Base-by-base conservation (phyloP, 768 basidiomycete species). In the Suillus brevipes region DNA sequence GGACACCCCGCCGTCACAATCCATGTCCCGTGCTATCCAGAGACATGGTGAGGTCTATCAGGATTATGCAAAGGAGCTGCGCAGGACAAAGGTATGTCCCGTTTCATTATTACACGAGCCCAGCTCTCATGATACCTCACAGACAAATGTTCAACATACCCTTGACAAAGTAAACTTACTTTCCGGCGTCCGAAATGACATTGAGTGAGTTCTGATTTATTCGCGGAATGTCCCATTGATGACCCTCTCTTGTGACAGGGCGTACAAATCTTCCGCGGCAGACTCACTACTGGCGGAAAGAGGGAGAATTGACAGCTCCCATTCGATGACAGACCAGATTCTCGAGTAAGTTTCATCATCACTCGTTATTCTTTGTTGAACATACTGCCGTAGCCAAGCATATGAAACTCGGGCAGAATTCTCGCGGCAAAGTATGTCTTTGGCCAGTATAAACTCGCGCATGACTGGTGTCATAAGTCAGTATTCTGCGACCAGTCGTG, bases 341-440 rank as follows among this genome's bases (percentile, higher is more conserved):
- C 82, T 99, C 31, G 86, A 91, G 95, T 97, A 72, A 65, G 91
- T 76, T 57, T 38, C 50, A 50, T 63, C 50, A 2, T 61, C 20
- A 23, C 37, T 58, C 50, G 42, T 18, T 31, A 34, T 12, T 42
- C 60, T 49, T 16, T 6, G 23, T 56, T 53, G 58, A 42, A 61
- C 58, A 65, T 62, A 60, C 34, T 50, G 60, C 62, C 31, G 37
- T 62, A 98, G 95, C 52, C 97, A 99, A 87, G 97, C 97, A 36
- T 96, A 98, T 73, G 97, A 95, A 73, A 98, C 97, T 4, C 89
- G 97, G 37, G 87, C 93, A 25, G 97, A 98, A 77, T 98, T 99
- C 78, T 80, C 85, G 34, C 85, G 88, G 53, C 97, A 99, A 77
- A 83, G 95, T 38, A 76, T 83, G 13, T 87, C 90, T 25, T 78